Evolutionary conservation across 768 basidiomycete species (phyloP).

Genomic region (Hemileccinum impolitum): DNA sequence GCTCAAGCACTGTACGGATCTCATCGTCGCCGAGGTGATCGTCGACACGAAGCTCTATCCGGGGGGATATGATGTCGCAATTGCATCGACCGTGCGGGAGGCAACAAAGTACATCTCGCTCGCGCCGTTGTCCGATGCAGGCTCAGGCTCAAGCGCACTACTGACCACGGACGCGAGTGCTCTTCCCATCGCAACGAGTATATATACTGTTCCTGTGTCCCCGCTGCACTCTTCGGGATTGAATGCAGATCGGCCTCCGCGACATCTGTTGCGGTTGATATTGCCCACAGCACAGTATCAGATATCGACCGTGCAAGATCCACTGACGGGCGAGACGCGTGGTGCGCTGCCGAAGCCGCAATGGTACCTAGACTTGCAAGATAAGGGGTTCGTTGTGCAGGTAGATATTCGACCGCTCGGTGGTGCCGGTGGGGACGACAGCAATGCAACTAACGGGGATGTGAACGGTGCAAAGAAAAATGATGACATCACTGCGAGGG

Average conservation of each 20-base stretch:
- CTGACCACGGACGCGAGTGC: conserved; percentile 8
- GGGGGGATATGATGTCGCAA: conserved; percentile 60
- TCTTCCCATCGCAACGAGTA: conserved; percentile 54
- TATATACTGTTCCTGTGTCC: conserved; percentile 80
- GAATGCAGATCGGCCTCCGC: conserved; percentile 47
- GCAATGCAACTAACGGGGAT: conserved; percentile 1
- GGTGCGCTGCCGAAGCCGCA: conserved; percentile 59
- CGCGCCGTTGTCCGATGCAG: conserved; percentile 13
- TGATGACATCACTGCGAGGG: conserved; percentile 16
- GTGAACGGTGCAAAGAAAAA: conserved; percentile 8
- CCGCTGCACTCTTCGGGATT: conserved; percentile 74
- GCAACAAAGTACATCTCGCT: conserved; percentile 36
- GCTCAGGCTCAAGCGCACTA: neutral
- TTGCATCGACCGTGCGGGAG: conserved; percentile 44
- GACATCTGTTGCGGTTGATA: conserved; percentile 75
- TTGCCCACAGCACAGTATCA: conserved; percentile 83
- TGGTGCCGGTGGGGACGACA: conserved; percentile 1
- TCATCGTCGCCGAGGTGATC: conserved; percentile 75
- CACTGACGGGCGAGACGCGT: conserved; percentile 68
- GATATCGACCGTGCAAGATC: conserved; percentile 73
- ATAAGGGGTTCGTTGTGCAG: conserved; percentile 56
- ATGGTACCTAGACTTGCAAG: conserved; percentile 71
- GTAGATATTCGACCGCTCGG: conserved; percentile 52
- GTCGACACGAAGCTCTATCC: conserved; percentile 81
- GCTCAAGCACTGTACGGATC: conserved; percentile 58